phyloP scores from a whole-genome alignment of 441 rosid species.

The Isatis lusitanica region DNA sequence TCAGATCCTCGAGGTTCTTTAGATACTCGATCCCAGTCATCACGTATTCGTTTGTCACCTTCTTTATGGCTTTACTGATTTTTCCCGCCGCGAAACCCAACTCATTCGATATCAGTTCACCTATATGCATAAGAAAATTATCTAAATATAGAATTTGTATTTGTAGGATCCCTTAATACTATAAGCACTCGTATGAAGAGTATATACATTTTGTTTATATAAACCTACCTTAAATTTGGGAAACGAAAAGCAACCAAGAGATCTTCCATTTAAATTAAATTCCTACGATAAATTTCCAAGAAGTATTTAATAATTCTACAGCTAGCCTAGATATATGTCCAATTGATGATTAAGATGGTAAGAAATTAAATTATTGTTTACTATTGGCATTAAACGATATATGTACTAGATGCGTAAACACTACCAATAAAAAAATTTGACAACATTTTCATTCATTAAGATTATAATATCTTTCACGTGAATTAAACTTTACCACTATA shows the following conservation, averaged over 20 bases:
- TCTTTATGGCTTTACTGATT: constrained; percentile 49
- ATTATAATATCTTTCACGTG: not conserved
- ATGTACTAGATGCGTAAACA: too few relatives aligned
- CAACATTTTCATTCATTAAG: too few relatives aligned
- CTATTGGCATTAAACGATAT: too few relatives aligned
- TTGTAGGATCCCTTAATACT: not conserved
- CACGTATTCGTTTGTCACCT: constrained; percentile 43
- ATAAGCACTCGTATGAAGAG: not conserved
- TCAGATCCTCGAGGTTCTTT: constrained; percentile 48
- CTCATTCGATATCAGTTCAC: constrained; percentile 46
- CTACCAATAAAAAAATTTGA: too few relatives aligned
- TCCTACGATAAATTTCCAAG: not conserved
- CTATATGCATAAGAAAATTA: constrained; percentile 13
- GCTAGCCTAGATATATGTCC: not conserved
- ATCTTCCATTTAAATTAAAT: not conserved
- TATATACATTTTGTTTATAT: not conserved
- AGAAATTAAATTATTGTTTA: not conserved
- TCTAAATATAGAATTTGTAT: not conserved
- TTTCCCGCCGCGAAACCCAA: constrained; percentile 41
- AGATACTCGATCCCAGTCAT: constrained; percentile 45
- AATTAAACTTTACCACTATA: not conserved
- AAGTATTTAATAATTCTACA: not conserved
- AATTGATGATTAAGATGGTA: not conserved
- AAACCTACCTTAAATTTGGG: not conserved
- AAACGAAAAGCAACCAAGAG: not conserved